Evolutionary conservation across 345 rosid genomes (phyloP), one percentile per base, ranked within the genome.

Genomic region (Capsella bursapastoris): DNA sequence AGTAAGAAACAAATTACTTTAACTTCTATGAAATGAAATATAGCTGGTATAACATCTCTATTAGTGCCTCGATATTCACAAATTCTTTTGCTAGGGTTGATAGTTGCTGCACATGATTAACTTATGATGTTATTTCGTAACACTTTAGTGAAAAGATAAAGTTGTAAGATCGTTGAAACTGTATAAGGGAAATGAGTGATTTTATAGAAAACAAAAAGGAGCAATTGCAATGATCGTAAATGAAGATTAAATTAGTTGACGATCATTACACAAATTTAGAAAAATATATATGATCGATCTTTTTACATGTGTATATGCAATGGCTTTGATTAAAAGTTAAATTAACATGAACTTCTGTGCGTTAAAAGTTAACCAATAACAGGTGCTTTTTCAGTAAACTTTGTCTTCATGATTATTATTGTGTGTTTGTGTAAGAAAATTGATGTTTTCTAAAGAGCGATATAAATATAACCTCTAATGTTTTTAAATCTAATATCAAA

Each of bases 141-240:
- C 34, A 52, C 74, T 75, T 68, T 61, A 61, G 15, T 35, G 64
- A 61, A 69, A 76, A 69, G 50, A 61, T 62, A 69, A 68, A 77
- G 60, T 71, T 57, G 76, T 48, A 47, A 63, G 76, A 64, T 59
- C 56, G 71, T 47, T 70, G 65, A 64, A 43, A 32, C 25, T 63
- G 29, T 57, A 63, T 55, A 38, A 41, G 40, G 1, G 62, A 66
- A 77, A 44, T 79, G 79, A 77, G 74, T 74, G 70, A 61, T 67
- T 71, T 53, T 61, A 48, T 51, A 70, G 71, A 64, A 77, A 76
- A 79, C 78, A 74, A 73, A 72, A 78, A 71, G 80, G 38, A 77
- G 25, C 25, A 61, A 49, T 53, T 58, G 80, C 49, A 57, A 56
- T 78, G 72, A 66, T 80, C 68, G 48, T 29, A 63, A 16, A 5